Base-by-base conservation (phyloP, 169 alveolate species). In the Cryptosporidium bovis region DNA sequence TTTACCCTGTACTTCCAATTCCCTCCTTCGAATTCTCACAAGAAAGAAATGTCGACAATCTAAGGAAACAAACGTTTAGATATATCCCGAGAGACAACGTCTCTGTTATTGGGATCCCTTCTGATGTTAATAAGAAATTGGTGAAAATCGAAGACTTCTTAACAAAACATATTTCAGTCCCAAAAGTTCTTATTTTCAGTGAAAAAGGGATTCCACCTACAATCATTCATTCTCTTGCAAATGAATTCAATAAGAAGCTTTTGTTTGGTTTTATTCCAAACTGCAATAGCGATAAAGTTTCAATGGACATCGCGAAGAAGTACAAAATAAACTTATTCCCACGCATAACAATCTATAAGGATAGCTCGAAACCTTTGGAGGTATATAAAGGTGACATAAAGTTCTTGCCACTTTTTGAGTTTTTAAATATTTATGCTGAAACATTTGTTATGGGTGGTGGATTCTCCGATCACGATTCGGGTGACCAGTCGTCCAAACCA, bases 401-500 rank as follows among this genome's bases (percentile, higher is more conserved):
- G 55, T 97, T 92, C 83, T 83, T 90, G 58, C 92, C 90, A 34
- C 91, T 97, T 90, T 96, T 95, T 77, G 98, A 97, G 71, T 97
- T 97, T 96, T 95, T 97, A 13, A 97, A 97, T 83, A 95, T 97
- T 18, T 95, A 95, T 90, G 92, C 98, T 50, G 99, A 97, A 84
- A 96, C 99, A 6, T 97, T 97, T 93, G 98, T 97, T 31, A 93
- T 95, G 65, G 99, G 99, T 48, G 98, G 98, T 12, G 97, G 98
- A 33, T 93, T 93, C 82, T 93, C 96, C 29, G 95, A 92, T 34
- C 82, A 87, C 33, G 93, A 92, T 77, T 46, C 82, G 44, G 95
- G 90, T 36, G 93, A 91, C 40, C 82, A 94, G 0, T 94, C 93
- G 2, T 64, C 96, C 3, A 96, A 96, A 83, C 95, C 98, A 1